Conservation (phyloP, 768 basidiomycete species). For the Podaxis sp. region DNA sequence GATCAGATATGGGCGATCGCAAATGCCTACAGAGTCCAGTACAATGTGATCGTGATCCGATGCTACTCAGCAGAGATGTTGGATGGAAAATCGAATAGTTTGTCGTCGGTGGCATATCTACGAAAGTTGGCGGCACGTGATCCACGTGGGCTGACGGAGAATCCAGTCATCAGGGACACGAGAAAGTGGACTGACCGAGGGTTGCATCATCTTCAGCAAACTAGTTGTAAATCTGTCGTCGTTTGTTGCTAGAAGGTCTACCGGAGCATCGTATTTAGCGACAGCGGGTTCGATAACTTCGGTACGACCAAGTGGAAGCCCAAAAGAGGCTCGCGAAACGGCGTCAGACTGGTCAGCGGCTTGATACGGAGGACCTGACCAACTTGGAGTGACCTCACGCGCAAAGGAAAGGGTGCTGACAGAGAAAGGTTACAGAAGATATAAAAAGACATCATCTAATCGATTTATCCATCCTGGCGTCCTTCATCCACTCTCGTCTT, state of each 20-base stretch:
- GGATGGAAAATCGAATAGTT: background rate
- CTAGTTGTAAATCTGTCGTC: background rate
- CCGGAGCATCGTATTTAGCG: background rate
- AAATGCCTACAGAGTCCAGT: background rate
- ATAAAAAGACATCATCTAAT: conserved; percentile 15
- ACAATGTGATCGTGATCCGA: background rate
- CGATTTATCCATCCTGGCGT: conserved; percentile 23
- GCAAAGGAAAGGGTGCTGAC: background rate
- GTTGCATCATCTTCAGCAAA: background rate
- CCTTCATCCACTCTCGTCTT: conserved; percentile 15
- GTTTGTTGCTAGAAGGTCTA: background rate
- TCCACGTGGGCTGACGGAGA: background rate
- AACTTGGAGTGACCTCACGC: conserved; percentile 4
- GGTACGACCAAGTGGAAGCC: background rate
- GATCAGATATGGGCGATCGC: background rate
- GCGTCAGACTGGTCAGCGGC: background rate
- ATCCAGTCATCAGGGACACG: background rate
- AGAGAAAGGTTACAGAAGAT: background rate
- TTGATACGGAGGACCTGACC: background rate
- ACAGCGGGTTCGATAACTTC: background rate
- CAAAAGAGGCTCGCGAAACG: background rate
- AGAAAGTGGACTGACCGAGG: background rate
- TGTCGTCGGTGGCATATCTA: background rate
- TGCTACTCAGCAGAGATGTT: background rate
- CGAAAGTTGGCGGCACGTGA: background rate